These are phyloP conservation scores for Penstemon davidsonii DNA, from an alignment of 257 asterid species.

Conservation along the genomic window DNA sequence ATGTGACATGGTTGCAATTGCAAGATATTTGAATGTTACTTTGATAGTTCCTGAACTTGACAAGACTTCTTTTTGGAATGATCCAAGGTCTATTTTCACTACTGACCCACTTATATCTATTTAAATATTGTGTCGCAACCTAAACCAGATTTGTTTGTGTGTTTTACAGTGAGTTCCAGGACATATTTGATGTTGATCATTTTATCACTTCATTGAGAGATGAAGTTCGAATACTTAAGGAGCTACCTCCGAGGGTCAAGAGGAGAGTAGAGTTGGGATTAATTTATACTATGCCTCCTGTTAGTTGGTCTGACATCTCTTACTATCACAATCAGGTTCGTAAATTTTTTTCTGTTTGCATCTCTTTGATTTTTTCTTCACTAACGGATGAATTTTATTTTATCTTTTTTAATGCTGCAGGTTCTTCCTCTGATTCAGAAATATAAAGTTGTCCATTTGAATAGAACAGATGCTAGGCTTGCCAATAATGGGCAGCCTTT, in stretches of 20 bases:
- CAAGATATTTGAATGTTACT: conserved; percentile 88
- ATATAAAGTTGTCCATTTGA: conserved; percentile 86
- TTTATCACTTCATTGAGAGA: conserved; percentile 88
- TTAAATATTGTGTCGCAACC: conserved; percentile 9
- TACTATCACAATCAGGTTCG: conserved; percentile 82
- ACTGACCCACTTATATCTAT: background rate
- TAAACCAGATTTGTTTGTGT: conserved; percentile 8
- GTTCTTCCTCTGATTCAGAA: conserved; percentile 88
- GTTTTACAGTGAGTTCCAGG: conserved; percentile 82
- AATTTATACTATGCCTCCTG: conserved; percentile 76
- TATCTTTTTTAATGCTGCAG: conserved; percentile 42
- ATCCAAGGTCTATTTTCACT: conserved; percentile 68
- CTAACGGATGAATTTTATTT: conserved; percentile 14
- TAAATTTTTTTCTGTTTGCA: conserved; percentile 14
- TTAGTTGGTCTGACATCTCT: conserved; percentile 95
- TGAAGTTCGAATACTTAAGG: conserved; percentile 91
- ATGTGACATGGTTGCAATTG: conserved; percentile 98
- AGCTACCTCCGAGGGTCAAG: conserved; percentile 86
- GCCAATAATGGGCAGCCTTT: conserved; percentile 89
- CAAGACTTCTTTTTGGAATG: conserved; percentile 96
- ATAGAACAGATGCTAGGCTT: conserved; percentile 89
- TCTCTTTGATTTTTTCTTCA: background rate
- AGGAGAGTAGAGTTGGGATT: conserved; percentile 80
- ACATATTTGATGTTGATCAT: conserved; percentile 92
- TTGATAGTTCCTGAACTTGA: conserved; percentile 96